Conservation (phyloP, 805 yeast species). For the Cyberlindnera suaveolens region DNA sequence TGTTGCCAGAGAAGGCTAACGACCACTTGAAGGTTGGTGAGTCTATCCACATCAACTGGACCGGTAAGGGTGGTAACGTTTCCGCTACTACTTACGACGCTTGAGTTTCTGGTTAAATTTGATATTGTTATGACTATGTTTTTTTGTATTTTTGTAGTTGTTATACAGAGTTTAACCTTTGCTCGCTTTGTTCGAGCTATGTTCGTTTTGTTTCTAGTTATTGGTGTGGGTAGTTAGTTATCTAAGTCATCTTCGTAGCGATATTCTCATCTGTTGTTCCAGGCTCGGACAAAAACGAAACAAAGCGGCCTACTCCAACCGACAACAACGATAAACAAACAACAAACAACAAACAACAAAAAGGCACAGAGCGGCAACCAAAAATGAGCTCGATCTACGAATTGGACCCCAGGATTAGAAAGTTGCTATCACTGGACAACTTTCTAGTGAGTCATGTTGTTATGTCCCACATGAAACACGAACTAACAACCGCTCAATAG, state of each 20-base stretch:
- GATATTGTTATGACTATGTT: too few relatives aligned
- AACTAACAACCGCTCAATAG: conserved; percentile 5
- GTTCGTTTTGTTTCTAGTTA: too few relatives aligned
- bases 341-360: neutral
- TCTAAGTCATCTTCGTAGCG: too few relatives aligned
- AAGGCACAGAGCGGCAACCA: neutral
- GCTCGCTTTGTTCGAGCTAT: too few relatives aligned
- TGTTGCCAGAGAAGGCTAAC: conserved; percentile 79
- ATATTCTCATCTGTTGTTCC: too few relatives aligned
- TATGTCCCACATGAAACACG: too few relatives aligned
- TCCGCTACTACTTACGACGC: conserved; percentile 94
- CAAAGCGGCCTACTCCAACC: too few relatives aligned
- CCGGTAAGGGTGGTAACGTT: conserved; percentile 97
- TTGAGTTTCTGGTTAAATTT: conserved; percentile 30
- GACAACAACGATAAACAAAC: neutral
- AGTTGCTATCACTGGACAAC: conserved; percentile 50
- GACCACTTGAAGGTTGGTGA: conserved; percentile 70
- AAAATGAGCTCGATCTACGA: conserved; percentile 44
- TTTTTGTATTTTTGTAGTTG: too few relatives aligned
- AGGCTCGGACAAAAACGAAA: too few relatives aligned
- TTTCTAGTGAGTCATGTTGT: conserved; percentile 33
- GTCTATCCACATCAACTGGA: conserved; percentile 97
- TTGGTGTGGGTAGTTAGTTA: too few relatives aligned
- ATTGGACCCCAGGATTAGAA: conserved; percentile 56
- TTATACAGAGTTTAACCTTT: too few relatives aligned